phyloP scores from a whole-genome alignment of 177 flowering plant species.

The Vitis hybrid region DNA sequence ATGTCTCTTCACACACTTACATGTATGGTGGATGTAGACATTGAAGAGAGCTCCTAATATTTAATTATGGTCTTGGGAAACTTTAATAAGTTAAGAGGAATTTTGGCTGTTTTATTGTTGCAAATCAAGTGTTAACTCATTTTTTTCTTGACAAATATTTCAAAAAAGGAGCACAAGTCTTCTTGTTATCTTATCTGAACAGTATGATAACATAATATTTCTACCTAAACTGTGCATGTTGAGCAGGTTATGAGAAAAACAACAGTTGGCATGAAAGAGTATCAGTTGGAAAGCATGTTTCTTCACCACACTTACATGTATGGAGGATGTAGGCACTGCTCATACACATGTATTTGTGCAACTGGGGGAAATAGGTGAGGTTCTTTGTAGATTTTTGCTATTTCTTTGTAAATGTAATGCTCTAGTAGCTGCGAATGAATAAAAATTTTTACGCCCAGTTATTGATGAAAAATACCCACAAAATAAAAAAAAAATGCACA shows the following conservation, averaged over 20 bases:
- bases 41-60: too few species aligned
- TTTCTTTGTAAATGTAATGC: conserved; percentile 1
- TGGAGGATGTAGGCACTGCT: conserved; percentile 94
- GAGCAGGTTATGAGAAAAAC: conserved; percentile 79
- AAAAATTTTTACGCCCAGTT: background rate
- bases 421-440: background rate
- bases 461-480: background rate
- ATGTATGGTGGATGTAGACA: too few species aligned
- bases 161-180: background rate
- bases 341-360: conserved; percentile 96
- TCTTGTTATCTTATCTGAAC: background rate
- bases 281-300: conserved; percentile 89
- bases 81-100: too few species aligned
- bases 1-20: too few species aligned
- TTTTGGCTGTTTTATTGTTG: too few species aligned
- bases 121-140: too few species aligned
- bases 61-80: background rate
- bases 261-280: conserved; percentile 77
- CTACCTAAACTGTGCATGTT: background rate
- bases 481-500: background rate
- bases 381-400: background rate
- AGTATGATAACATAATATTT: background rate
- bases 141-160: too few species aligned
- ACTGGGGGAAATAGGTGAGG: conserved; percentile 83
- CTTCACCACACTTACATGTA: conserved; percentile 90